Evolutionary conservation across 495 filamentous ascomycete species (phyloP).

Genomic region (Hypoxylon rickii): DNA sequence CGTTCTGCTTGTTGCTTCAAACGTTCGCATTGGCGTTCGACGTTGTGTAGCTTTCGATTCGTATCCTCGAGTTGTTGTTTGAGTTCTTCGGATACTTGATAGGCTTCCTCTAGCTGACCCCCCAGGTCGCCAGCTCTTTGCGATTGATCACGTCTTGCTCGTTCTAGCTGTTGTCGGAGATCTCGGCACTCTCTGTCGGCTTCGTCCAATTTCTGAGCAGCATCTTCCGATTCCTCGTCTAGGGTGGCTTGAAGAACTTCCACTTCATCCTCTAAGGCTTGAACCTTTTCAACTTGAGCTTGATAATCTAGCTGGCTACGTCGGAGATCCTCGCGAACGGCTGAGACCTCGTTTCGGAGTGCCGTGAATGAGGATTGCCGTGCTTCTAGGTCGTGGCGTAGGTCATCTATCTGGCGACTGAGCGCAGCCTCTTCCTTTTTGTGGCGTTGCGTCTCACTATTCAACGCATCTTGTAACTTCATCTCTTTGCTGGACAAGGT

Average conservation of each 20-base stretch:
- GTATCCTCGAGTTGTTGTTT: slow-evolving; percentile 57
- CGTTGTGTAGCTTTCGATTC: slow-evolving; percentile 43
- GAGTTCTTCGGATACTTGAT: slow-evolving; percentile 70
- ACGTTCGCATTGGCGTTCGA: slow-evolving; percentile 47
- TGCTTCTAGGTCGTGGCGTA: slow-evolving; percentile 51
- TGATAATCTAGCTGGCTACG: slow-evolving; percentile 67
- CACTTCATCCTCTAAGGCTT: slow-evolving; percentile 80
- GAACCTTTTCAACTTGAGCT: slow-evolving; percentile 66
- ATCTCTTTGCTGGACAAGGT: slow-evolving; percentile 66
- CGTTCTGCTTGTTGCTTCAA: slow-evolving; percentile 49
- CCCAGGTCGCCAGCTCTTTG: slow-evolving; percentile 56
- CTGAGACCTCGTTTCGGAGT: slow-evolving; percentile 50
- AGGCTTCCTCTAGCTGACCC: slow-evolving; percentile 74
- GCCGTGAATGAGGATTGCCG: slow-evolving; percentile 48
- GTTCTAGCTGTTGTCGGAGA: slow-evolving; percentile 56
- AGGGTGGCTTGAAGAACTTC: slow-evolving; percentile 73
- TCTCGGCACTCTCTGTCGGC: slow-evolving; percentile 54
- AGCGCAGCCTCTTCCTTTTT: slow-evolving; percentile 46
- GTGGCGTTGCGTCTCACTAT: slow-evolving; percentile 50
- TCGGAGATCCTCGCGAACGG: slow-evolving; percentile 69
- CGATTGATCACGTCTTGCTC: slow-evolving; percentile 43
- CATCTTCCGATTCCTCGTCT: slow-evolving; percentile 74
- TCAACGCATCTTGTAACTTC: slow-evolving; percentile 65
- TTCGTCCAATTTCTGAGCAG: slow-evolving; percentile 57
- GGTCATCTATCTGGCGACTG: slow-evolving; percentile 49